A percentile compares a stretch with the other conserved stretches of the same genome.
phyloP scores from a whole-genome alignment of 257 asterid genomes.

The Dorcoceras hygrometricum region DNA sequence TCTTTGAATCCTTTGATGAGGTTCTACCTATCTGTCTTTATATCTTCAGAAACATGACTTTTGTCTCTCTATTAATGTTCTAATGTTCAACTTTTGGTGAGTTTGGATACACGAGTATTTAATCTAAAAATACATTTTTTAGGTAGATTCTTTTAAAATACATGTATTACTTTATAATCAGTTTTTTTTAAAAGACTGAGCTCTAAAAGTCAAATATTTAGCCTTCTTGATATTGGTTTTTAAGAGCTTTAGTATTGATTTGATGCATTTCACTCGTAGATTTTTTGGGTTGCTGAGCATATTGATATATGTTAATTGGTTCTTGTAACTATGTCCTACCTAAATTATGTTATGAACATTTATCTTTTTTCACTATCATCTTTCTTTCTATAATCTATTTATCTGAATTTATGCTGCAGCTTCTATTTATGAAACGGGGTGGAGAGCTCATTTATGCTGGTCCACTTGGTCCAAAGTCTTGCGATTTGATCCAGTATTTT shows the following conservation, averaged over 20 bases:
- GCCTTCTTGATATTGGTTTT: too few species aligned
- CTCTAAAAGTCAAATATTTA: neutral
- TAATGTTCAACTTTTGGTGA: neutral
- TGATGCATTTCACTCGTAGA: neutral
- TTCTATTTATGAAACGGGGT: conserved; percentile 88
- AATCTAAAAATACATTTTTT: neutral
- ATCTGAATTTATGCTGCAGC: conserved; percentile 49
- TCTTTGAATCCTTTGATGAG: conserved; percentile 97
- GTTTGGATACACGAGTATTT: neutral
- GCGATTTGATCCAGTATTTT: conserved; percentile 72
- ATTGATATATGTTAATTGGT: neutral
- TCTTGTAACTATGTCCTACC: neutral
- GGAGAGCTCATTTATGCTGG: conserved; percentile 97
- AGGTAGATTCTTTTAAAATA: too few species aligned
- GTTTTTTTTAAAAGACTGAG: neutral
- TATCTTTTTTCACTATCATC: neutral
- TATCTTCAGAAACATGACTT: neutral
- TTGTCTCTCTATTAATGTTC: neutral
- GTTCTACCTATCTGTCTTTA: conserved; percentile 19
- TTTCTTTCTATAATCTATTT: conserved; percentile 25
- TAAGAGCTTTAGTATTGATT: neutral
- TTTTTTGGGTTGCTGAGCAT: neutral
- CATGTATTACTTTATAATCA: neutral
- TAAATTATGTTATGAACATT: neutral
- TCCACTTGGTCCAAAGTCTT: conserved; percentile 79